These are phyloP conservation scores for Lotmaria passim DNA, from an alignment of 208 protist species.

Conservation along the genomic window DNA sequence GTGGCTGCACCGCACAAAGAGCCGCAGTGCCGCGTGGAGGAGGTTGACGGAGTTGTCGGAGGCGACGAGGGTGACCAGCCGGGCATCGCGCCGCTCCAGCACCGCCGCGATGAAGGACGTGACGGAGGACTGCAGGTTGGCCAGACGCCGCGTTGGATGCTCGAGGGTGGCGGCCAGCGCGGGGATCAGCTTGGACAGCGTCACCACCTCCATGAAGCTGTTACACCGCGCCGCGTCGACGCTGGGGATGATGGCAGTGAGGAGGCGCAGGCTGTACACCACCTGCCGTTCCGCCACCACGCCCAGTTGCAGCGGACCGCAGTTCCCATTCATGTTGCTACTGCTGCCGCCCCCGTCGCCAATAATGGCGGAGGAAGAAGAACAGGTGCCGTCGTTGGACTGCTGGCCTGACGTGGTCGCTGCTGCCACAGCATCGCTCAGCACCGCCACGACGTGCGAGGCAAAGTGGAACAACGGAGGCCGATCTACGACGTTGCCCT, in stretches of 20 bases:
- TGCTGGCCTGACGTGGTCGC: neutral
- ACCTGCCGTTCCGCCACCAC: slow-evolving; percentile 41
- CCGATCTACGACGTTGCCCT: slow-evolving; percentile 35
- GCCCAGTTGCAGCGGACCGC: slow-evolving; percentile 10
- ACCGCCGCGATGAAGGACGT: slow-evolving; percentile 46
- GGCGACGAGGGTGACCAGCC: slow-evolving; percentile 25
- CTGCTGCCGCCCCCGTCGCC: neutral
- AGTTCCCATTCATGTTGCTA: neutral
- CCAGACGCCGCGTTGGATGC: slow-evolving; percentile 27
- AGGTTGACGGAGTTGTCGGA: slow-evolving; percentile 15
- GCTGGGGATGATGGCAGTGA: slow-evolving; percentile 39
- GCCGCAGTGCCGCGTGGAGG: slow-evolving; percentile 43
- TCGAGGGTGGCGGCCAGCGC: slow-evolving; percentile 25
- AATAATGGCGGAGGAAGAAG: too few species aligned
- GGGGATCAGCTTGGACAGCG: slow-evolving; percentile 33
- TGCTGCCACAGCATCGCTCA: slow-evolving; percentile 17
- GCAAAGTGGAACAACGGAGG: slow-evolving; percentile 50
- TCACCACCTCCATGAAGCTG: slow-evolving; percentile 34
- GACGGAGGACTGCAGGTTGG: slow-evolving; percentile 67
- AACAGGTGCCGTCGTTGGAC: too few species aligned
- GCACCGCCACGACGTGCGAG: slow-evolving; percentile 24
- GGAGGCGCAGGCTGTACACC: slow-evolving; percentile 47
- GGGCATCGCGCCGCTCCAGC: slow-evolving; percentile 26
- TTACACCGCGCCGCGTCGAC: slow-evolving; percentile 30
- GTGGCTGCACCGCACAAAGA: slow-evolving; percentile 46